phyloP scores from a whole-genome alignment of 257 asterid species.

The Coffea eugenioides region DNA sequence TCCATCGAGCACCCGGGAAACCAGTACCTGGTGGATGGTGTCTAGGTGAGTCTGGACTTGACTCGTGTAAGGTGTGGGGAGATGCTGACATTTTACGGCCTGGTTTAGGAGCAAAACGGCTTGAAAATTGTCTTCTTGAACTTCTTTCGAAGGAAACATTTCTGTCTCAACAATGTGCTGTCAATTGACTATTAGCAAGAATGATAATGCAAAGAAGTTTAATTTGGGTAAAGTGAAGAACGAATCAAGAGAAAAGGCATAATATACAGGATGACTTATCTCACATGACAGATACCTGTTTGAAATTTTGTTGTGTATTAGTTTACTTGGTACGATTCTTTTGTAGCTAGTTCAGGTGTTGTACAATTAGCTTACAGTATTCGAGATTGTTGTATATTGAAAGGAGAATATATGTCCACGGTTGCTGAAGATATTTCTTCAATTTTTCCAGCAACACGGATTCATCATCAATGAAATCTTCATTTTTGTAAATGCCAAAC shows the following conservation, averaged over 20 bases:
- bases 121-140: conserved; percentile 50
- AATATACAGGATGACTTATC: conserved; percentile 2
- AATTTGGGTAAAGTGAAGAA: background rate
- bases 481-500: background rate
- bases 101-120: conserved; percentile 62
- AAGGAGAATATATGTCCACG: background rate
- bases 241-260: background rate
- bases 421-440: background rate
- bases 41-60: conserved; percentile 49
- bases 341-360: conserved; percentile 4
- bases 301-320: background rate
- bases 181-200: conserved; percentile 21
- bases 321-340: background rate
- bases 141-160: conserved; percentile 39
- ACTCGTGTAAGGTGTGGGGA: conserved; percentile 68
- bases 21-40: conserved; percentile 96
- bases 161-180: conserved; percentile 40
- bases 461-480: background rate
- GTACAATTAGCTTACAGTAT: background rate
- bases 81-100: conserved; percentile 82
- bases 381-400: background rate
- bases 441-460: background rate
- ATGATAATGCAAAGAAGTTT: conserved; percentile 6
- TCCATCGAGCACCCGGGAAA: conserved; percentile 40
- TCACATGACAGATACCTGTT: conserved; percentile 18